A percentile compares a stretch with the other conserved stretches of the same genome.
Evolutionary conservation across 345 rosid genomes (phyloP).

Genomic region (Moricandia arvensis): DNA sequence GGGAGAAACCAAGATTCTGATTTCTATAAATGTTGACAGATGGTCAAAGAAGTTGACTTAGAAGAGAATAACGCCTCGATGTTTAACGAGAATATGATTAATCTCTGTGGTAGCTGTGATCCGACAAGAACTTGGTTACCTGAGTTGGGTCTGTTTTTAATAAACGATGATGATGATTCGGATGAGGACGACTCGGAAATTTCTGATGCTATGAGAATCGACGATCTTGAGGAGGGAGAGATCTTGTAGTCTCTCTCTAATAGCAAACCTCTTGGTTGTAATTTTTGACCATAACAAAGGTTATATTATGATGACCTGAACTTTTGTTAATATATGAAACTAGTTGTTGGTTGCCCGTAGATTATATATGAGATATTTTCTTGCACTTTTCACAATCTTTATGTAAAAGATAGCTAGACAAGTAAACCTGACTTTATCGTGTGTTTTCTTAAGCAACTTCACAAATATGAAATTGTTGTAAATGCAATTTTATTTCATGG

Average conservation of each 20-base stretch:
- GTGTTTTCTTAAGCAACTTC: background rate
- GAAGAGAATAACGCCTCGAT: slow-evolving; percentile 41
- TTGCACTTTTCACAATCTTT: background rate
- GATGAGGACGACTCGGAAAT: slow-evolving; percentile 8
- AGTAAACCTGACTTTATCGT: background rate
- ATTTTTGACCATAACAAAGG: slow-evolving; percentile 2
- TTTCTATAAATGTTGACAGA: slow-evolving; percentile 41
- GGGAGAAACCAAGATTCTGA: slow-evolving; percentile 4
- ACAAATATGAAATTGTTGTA: background rate
- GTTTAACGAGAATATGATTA: slow-evolving; percentile 54
- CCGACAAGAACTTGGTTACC: background rate
- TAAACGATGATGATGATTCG: slow-evolving; percentile 45
- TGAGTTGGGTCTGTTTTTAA: slow-evolving; percentile 64
- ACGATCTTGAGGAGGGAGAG: slow-evolving; percentile 83
- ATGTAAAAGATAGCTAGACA: background rate
- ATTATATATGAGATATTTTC: background rate
- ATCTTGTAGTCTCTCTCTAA: slow-evolving; percentile 27
- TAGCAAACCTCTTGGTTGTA: background rate
- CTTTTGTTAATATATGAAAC: slow-evolving; percentile 21
- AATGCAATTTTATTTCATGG: background rate
- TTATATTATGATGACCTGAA: background rate
- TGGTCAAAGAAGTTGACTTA: slow-evolving; percentile 55
- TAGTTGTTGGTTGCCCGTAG: background rate
- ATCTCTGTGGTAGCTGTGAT: slow-evolving; percentile 44
- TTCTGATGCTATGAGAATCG: slow-evolving; percentile 42